Conservation (phyloP, 208 protist species). For the Trypanosoma conorhini region DNA sequence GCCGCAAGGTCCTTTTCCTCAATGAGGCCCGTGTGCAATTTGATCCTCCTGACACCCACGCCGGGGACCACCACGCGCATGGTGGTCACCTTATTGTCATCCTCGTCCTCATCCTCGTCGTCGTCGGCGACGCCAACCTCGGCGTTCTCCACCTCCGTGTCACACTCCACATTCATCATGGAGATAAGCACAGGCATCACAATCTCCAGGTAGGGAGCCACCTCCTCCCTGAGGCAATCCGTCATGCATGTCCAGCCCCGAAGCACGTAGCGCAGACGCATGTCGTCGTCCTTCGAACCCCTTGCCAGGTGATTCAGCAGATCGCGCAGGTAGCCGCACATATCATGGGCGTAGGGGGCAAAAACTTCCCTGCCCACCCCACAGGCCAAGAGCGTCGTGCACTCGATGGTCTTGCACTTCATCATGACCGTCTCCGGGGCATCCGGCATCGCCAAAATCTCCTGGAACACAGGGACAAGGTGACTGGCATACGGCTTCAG, state of each 20-base stretch:
- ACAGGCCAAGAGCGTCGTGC: slow-evolving; percentile 79
- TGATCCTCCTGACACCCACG: slow-evolving; percentile 68
- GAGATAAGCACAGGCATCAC: slow-evolving; percentile 76
- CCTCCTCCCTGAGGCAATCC: slow-evolving; percentile 75
- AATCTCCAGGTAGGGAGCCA: slow-evolving; percentile 67
- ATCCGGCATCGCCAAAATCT: slow-evolving; percentile 69
- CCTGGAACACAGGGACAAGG: slow-evolving; percentile 77
- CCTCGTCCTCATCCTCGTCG: slow-evolving; percentile 42
- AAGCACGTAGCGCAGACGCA: slow-evolving; percentile 70
- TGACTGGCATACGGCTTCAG: slow-evolving; percentile 59
- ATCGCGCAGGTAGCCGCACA: slow-evolving; percentile 75
- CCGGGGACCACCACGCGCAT: slow-evolving; percentile 73
- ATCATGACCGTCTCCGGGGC: slow-evolving; percentile 53
- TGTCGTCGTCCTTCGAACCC: slow-evolving; percentile 65
- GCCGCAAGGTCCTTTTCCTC: slow-evolving; percentile 89
- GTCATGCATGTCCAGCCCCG: slow-evolving; percentile 92
- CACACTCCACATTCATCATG: slow-evolving; percentile 77
- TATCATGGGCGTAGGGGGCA: slow-evolving; percentile 54
- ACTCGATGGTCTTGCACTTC: slow-evolving; percentile 88
- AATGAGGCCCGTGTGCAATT: slow-evolving; percentile 80
- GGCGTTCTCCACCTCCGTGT: slow-evolving; percentile 59
- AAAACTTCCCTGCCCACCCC: slow-evolving; percentile 78
- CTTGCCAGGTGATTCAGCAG: slow-evolving; percentile 30
- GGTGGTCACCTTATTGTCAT: slow-evolving; percentile 35
- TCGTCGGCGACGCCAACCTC: slow-evolving; percentile 64